Base-by-base conservation (phyloP, 2,329 filamentous ascomycete species). In the Trichoderma sp. region DNA sequence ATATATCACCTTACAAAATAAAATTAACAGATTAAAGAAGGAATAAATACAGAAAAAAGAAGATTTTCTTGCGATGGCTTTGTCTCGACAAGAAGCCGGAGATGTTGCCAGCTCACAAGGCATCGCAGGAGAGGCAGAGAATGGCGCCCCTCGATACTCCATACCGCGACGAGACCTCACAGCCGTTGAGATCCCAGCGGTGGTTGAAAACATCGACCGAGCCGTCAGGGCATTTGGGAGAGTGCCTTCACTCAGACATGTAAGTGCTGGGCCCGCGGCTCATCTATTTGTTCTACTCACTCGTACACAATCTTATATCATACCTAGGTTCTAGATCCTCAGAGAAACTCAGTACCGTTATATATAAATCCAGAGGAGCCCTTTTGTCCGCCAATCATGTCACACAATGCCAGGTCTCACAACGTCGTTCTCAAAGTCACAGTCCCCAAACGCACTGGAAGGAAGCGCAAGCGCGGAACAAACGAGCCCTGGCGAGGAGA, bases 371-470 rank as follows among this genome's bases (percentile, higher is more conserved):
- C 92, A 29, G 87, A 93, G 72, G 93, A 96, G 78, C 90, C 91
- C 3, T 89, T 93, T 75, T 89, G 92, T 74, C 91, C 91, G 73
- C 92, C 92, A 10, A 83, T 97, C 71, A 84, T 91, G 73, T 97
- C 95, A 8, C 89, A 90, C 53, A 92, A 91, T 76, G 87, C 90
- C 37, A 82, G 87, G 24, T 92, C 93, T 11, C 92, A 94, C 76
- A 97, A 97, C 76, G 82, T 98, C 24, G 85, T 98, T 24, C 84
- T 99, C 65, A 94, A 94, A 77, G 86, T 99, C 68, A 94, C 91
- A 0, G 88, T 98, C 0, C 95, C 96, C 0, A 96, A 90, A 78
- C 85, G 93, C 68, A 97, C 94, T 2, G 94, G 94, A 3, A 88
- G 93, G 70, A 97, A 92, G 80, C 88, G 94, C 70, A 97, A 94